Evolutionary conservation across 2,329 filamentous ascomycete genomes (phyloP).

Genomic region (Huntiella savannae): DNA sequence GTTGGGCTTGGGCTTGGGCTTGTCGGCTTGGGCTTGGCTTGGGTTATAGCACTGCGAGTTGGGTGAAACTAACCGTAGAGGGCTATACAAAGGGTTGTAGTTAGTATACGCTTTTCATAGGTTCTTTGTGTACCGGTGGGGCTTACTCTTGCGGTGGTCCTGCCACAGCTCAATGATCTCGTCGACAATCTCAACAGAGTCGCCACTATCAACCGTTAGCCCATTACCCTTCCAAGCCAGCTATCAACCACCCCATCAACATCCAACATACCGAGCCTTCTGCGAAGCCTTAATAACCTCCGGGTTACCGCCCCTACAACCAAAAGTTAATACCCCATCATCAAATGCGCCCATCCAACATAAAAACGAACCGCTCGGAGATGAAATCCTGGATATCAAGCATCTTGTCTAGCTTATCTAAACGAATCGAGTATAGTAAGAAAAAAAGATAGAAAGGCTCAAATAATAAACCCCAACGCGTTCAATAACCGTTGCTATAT

Average conservation of each 20-base stretch:
- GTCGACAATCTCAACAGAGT: constrained; percentile 68
- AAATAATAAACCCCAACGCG: background rate
- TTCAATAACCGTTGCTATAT: too few species aligned
- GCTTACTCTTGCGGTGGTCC: constrained; percentile 56
- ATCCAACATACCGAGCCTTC: constrained; percentile 44
- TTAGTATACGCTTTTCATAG: constrained; percentile 1
- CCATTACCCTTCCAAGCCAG: background rate
- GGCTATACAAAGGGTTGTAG: constrained; percentile 2
- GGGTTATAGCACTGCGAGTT: background rate
- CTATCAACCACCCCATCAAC: background rate
- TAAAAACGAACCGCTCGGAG: constrained; percentile 33
- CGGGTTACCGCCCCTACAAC: constrained; percentile 59
- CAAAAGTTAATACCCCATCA: background rate
- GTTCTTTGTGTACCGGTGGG: background rate
- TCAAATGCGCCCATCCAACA: background rate
- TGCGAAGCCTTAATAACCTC: constrained; percentile 87
- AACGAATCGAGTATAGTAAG: background rate
- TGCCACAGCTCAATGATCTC: constrained; percentile 76
- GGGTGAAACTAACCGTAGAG: constrained; percentile 9
- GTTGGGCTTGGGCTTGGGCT: background rate
- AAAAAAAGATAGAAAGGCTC: background rate
- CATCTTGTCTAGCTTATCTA: constrained; percentile 27
- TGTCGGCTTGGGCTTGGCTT: background rate
- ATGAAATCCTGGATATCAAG: constrained; percentile 65
- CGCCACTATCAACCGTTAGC: constrained; percentile 18